Conservation (phyloP, 768 basidiomycete genomes). For the Scleroderma bovista region DNA sequence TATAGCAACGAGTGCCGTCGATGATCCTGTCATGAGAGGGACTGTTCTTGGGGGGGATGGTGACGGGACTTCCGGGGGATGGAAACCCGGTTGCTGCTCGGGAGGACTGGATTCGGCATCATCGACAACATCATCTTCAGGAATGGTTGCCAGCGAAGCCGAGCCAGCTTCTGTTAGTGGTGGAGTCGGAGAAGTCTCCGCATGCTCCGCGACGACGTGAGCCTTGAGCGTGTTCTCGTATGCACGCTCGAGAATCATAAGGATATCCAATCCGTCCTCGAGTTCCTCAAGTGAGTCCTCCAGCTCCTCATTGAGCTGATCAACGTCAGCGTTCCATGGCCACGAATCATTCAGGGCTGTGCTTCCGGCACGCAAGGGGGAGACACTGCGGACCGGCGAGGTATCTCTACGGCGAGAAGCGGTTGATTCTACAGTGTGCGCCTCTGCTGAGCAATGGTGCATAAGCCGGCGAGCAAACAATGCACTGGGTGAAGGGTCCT, state of each 20-base stretch:
- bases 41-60: constrained; percentile 17
- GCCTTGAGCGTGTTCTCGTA: constrained; percentile 61
- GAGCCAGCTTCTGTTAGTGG: constrained; percentile 1
- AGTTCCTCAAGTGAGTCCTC: constrained; percentile 53
- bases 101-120: neutral
- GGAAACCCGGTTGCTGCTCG: neutral
- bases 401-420: constrained; percentile 13
- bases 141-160: constrained; percentile 16
- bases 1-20: constrained; percentile 63
- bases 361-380: constrained; percentile 35
- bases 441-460: constrained; percentile 74
- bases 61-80: constrained; percentile 13
- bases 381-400: constrained; percentile 39
- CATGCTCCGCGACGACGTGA: constrained; percentile 41
- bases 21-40: constrained; percentile 55
- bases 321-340: constrained; percentile 29
- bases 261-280: constrained; percentile 63
- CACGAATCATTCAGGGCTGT: constrained; percentile 23
- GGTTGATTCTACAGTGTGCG: constrained; percentile 11
- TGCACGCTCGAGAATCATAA: constrained; percentile 63
- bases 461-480: constrained; percentile 77
- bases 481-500: constrained; percentile 40
- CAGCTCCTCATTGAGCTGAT: constrained; percentile 40
- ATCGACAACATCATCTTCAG: constrained; percentile 12
- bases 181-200: constrained; percentile 4